Percentiles rank a stretch among this genome's conserved stretches.
These are phyloP conservation scores for Claviceps africana DNA, from an alignment of 2,329 filamentous ascomycete species.

Conservation along the genomic window DNA sequence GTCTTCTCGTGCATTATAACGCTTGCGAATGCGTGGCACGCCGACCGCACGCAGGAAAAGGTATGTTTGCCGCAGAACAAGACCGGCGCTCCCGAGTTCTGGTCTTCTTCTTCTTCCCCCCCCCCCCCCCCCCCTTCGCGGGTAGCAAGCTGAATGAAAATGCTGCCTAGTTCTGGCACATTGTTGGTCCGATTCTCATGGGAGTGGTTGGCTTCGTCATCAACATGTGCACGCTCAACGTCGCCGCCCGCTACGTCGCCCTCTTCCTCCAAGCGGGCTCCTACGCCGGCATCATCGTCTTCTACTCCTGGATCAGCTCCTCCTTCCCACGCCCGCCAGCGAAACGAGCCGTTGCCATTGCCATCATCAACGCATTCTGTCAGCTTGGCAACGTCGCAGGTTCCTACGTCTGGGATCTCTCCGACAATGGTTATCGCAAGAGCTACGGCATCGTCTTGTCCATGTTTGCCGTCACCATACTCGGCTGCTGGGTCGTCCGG, in stretches of 20 bases:
- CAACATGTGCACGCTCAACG: slow-evolving; percentile 41
- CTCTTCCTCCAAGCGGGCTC: slow-evolving; percentile 45
- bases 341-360: slow-evolving; percentile 47
- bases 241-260: slow-evolving; percentile 43
- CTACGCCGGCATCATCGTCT: slow-evolving; percentile 45
- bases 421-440: slow-evolving; percentile 45
- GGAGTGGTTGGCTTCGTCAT: slow-evolving; percentile 46
- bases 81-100: neutral
- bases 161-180: slow-evolving; percentile 43
- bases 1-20: slow-evolving; percentile 44
- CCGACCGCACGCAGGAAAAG: slow-evolving; percentile 40
- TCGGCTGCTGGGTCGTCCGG: slow-evolving; percentile 35
- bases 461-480: slow-evolving; percentile 48
- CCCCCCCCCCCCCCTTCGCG: too few relatives aligned
- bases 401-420: slow-evolving; percentile 47
- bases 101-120: too few relatives aligned
- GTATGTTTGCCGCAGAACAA: slow-evolving; percentile 15
- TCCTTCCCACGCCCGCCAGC: slow-evolving; percentile 44
- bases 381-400: slow-evolving; percentile 47
- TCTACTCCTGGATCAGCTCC: slow-evolving; percentile 44
- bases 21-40: slow-evolving; percentile 39
- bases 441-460: slow-evolving; percentile 50
- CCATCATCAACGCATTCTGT: slow-evolving; percentile 44
- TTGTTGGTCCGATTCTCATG: slow-evolving; percentile 35
- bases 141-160: too few relatives aligned